Evolutionary conservation across 441 rosid genomes (phyloP), one percentile per base, ranked within the genome.

Genomic region (Sinapis alba): DNA sequence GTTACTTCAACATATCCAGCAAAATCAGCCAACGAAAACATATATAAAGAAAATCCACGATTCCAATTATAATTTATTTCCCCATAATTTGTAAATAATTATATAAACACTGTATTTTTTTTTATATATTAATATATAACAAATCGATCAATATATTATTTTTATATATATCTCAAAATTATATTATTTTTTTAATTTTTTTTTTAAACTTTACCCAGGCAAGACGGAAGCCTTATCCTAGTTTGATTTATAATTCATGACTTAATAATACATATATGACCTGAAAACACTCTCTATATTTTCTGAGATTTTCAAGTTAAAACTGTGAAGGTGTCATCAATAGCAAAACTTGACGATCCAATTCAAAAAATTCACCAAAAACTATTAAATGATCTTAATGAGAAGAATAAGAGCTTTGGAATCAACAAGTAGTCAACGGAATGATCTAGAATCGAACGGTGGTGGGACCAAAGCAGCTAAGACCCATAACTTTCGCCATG

Each of bases 381-480:
- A 34, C 2, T 3, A 36, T 12, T 7, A 1, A 71, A 70, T 15
- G 24, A 16, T 11, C 9, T 36, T 13, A 54, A 5, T 2, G 43
- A 66, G 7, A 47, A 26, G 32, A 27, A 16, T 0, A 43, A 34
- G 6, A 11, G 16, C 11, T 50, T 54, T 8, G 50, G 26, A 18
- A 51, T 30, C 7, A 50, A 30, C 12, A 18, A 20, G 6, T 59
- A 28, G 65, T 60, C 30, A 2, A 50, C 59, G 13, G 53, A 61
- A 28, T 51, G 63, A 61, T 30, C 47, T 76, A 69, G 60, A 76
- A 76, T 69, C 79, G 27, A 54, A 76, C 70, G 9, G 74, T 76
- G 51, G 70, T 76, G 24, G 75, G 71, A 8, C 75, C 75, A 36
- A 76, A 76, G 75, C 74, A 68, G 36, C 74, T 68, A 51, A 68